phyloP scores from a whole-genome alignment of 495 filamentous ascomycete species.

The Penicillium angulare region DNA sequence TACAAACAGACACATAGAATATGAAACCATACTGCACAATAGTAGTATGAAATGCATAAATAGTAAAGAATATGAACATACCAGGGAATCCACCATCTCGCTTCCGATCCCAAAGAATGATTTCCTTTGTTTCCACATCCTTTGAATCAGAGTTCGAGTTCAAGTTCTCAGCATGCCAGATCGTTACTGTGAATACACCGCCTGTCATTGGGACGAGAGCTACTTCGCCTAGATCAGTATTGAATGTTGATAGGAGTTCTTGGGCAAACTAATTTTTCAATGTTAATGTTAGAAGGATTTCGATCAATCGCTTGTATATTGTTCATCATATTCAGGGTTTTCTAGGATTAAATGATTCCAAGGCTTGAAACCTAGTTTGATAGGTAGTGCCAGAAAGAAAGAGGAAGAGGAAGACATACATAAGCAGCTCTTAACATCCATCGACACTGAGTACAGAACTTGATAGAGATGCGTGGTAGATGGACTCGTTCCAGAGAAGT shows the following conservation, averaged over 20 bases:
- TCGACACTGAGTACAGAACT: conserved; percentile 82
- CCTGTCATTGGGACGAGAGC: conserved; percentile 85
- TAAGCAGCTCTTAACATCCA: conserved; percentile 90
- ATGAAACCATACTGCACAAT: no score
- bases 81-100: conserved; percentile 85
- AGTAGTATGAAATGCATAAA: neutral
- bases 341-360: no score
- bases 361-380: no score
- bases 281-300: conserved; percentile 4
- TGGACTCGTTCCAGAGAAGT: conserved; percentile 25
- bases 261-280: conserved; percentile 75
- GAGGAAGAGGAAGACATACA: conserved; percentile 54
- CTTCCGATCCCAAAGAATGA: conserved; percentile 85
- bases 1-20: no score
- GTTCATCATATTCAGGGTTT: no score
- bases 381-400: neutral
- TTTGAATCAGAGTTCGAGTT: neutral
- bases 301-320: no score
- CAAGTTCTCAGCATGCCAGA: conserved; percentile 46
- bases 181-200: conserved; percentile 74
- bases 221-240: conserved; percentile 80
- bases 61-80: conserved; percentile 35
- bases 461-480: conserved; percentile 68
- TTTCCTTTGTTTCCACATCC: conserved; percentile 31
- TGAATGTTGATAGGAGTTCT: conserved; percentile 97